Conservation (phyloP, 192 early-diverging fungal genomes). For the Podila minutissima region DNA sequence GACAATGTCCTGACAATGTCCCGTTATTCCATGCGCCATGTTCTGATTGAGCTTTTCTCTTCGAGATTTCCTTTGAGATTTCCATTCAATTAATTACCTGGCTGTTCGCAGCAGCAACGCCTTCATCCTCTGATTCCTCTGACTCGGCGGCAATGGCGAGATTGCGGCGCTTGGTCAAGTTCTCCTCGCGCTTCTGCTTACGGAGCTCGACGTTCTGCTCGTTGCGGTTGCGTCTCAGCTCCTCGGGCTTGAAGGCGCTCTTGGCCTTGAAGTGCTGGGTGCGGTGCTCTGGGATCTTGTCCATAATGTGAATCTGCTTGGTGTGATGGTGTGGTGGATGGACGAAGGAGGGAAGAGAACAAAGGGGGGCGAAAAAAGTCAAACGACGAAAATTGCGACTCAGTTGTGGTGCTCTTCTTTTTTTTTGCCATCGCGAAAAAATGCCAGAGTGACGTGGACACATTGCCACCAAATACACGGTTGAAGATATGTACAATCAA, state of each 20-base stretch:
- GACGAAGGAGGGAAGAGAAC: not conserved
- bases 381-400: not conserved
- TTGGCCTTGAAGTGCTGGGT: conserved; percentile 88
- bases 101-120: conserved; percentile 55
- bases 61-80: not conserved
- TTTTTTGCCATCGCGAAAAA: no score
- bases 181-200: conserved; percentile 96
- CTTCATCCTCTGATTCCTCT: conserved; percentile 86
- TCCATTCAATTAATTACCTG: conserved; percentile 58
- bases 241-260: conserved; percentile 87
- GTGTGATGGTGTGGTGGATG: not conserved
- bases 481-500: no score
- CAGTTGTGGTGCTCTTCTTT: no score
- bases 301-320: conserved; percentile 41
- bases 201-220: conserved; percentile 94
- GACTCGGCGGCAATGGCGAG: conserved; percentile 67
- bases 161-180: conserved; percentile 92
- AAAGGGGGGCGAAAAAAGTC: conserved; percentile 1
- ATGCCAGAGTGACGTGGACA: no score
- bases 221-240: conserved; percentile 92
- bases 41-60: not conserved
- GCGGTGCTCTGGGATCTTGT: conserved; percentile 67
- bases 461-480: no score
- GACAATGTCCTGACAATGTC: not conserved
- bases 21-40: not conserved